A percentile compares a stretch with the other conserved stretches of the same genome.
Evolutionary conservation across 164 flowering plant species (phyloP).

Genomic region (Chloranthus sessilifolius): DNA sequence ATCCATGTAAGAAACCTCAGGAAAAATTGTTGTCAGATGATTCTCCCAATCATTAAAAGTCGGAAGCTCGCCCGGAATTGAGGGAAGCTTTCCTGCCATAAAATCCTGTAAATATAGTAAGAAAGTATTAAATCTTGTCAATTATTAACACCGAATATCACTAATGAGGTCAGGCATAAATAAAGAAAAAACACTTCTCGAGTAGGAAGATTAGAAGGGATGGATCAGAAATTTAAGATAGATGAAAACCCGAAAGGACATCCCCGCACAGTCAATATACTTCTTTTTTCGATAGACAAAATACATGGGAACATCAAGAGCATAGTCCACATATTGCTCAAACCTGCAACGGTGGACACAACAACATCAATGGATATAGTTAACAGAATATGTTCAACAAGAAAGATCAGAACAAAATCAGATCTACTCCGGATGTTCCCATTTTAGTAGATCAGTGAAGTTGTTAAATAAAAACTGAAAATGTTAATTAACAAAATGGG

Average conservation of each 20-base stretch:
- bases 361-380: no score
- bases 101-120: conserved; percentile 59
- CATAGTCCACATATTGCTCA: conserved; percentile 96
- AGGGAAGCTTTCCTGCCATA: conserved; percentile 88
- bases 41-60: conserved; percentile 94
- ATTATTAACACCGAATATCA: no score
- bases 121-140: conserved; percentile 10
- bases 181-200: not conserved
- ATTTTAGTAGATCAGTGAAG: no score
- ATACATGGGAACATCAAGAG: conserved; percentile 98
- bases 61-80: conserved; percentile 85
- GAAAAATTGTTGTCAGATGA: conserved; percentile 94
- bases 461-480: no score
- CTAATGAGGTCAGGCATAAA: no score
- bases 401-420: no score
- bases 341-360: conserved; percentile 49
- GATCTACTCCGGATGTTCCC: no score
- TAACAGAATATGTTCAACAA: not conserved
- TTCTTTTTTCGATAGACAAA: conserved; percentile 88
- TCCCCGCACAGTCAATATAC: conserved; percentile 85
- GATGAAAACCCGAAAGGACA: conserved; percentile 83
- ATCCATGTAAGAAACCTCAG: conserved; percentile 58
- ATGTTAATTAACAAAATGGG: no score
- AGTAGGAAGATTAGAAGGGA: conserved; percentile 11
- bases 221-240: conserved; percentile 2